phyloP scores from a whole-genome alignment of 805 yeast genomes.

The Cephaloascus albidus region DNA sequence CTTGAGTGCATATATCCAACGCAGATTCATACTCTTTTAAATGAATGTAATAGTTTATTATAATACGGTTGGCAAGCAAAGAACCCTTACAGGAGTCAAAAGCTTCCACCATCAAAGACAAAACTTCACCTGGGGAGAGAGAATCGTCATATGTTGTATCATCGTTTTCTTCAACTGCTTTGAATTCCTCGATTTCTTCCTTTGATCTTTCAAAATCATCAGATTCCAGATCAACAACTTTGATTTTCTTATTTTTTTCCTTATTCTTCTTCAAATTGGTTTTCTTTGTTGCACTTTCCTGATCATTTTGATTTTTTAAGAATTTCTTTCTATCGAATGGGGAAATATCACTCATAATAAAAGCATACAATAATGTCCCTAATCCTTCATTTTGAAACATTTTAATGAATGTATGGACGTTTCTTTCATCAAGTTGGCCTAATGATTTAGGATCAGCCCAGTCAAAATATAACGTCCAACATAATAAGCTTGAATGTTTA shows the following conservation, averaged over 20 bases:
- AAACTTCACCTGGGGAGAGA: conserved; percentile 37
- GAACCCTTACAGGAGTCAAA: conserved; percentile 28
- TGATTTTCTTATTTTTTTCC: conserved; percentile 6
- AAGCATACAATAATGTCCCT: conserved; percentile 54
- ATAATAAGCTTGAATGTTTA: conserved; percentile 46
- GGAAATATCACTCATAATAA: conserved; percentile 57
- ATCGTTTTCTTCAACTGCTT: conserved; percentile 7
- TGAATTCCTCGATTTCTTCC: background rate
- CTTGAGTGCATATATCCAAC: conserved; percentile 47
- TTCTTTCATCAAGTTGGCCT: conserved; percentile 34
- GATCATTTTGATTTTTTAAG: conserved; percentile 8
- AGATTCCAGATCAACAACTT: conserved; percentile 1
- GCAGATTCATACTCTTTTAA: conserved; percentile 57
- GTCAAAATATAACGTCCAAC: conserved; percentile 71
- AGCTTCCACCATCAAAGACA: conserved; percentile 42
- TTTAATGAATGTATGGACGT: conserved; percentile 41
- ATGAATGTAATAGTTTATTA: conserved; percentile 50
- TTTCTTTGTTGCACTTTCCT: conserved; percentile 7
- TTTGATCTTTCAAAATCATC: conserved; percentile 11
- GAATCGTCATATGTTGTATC: conserved; percentile 8
- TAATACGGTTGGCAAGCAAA: conserved; percentile 56
- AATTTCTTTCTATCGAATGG: conserved; percentile 35
- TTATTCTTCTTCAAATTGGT: conserved; percentile 7
- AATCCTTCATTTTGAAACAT: conserved; percentile 54
- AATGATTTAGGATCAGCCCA: conserved; percentile 55